Evolutionary conservation across 2,329 filamentous ascomycete species (phyloP).

Genomic region (Periconia sp.): DNA sequence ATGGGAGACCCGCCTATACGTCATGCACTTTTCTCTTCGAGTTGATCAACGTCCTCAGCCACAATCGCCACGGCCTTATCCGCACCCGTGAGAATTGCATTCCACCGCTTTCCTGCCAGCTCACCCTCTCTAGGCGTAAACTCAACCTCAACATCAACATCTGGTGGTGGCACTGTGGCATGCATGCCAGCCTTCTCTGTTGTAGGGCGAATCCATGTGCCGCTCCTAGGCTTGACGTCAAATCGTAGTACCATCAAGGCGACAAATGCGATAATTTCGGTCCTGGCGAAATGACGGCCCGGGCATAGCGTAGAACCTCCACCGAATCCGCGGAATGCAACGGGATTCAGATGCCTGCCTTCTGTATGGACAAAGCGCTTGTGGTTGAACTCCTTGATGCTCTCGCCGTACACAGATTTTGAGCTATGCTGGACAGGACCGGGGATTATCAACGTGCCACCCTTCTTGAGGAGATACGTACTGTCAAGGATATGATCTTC

Average conservation of each 20-base stretch:
- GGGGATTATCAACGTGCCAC: conserved; percentile 34
- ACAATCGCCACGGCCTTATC: conserved; percentile 7
- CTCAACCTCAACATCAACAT: conserved; percentile 15
- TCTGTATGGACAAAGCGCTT: conserved; percentile 34
- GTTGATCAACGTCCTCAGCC: conserved; percentile 11
- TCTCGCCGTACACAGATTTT: conserved; percentile 15
- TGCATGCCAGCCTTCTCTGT: conserved; percentile 17
- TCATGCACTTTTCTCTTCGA: too few relatives aligned
- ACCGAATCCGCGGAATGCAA: conserved; percentile 34
- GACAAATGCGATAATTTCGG: conserved; percentile 31
- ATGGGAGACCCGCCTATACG: too few relatives aligned
- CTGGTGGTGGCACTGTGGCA: conserved; percentile 9
- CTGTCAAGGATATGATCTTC: conserved; percentile 39
- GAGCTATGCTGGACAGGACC: conserved; percentile 25
- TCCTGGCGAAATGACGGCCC: conserved; percentile 39
- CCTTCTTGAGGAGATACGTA: conserved; percentile 41
- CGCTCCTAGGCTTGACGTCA: conserved; percentile 24
- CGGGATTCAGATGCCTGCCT: conserved; percentile 11
- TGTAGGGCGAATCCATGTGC: conserved; percentile 18
- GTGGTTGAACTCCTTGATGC: conserved; percentile 40
- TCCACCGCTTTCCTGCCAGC: conserved; percentile 13
- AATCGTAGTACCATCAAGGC: conserved; percentile 34
- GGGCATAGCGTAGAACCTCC: conserved; percentile 38
- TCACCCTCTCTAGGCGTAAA: conserved; percentile 3
- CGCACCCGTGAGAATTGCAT: conserved; percentile 10